These are phyloP conservation scores for Boletus edulis DNA, from an alignment of 768 basidiomycete genomes.

Conservation along the genomic window DNA sequence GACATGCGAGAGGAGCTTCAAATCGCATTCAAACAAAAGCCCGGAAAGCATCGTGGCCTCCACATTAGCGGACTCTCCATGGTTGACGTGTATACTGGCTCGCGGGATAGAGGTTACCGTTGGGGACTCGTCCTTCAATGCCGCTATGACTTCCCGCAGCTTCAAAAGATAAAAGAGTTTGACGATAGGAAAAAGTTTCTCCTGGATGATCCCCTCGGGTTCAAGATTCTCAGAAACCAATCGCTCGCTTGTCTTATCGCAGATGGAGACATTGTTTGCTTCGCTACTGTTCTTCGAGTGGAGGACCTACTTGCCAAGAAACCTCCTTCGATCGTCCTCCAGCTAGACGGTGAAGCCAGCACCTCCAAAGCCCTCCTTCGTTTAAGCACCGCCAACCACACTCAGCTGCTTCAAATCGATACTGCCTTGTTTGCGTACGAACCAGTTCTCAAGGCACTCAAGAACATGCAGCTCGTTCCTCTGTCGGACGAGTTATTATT, in stretches of 20 bases:
- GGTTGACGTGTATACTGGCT: slow-evolving; percentile 37
- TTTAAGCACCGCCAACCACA: slow-evolving; percentile 35
- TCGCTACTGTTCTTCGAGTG: slow-evolving; percentile 54
- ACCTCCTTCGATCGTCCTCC: slow-evolving; percentile 52
- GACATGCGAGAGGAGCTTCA: slow-evolving; percentile 60
- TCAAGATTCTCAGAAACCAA: slow-evolving; percentile 49
- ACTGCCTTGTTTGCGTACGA: slow-evolving; percentile 63
- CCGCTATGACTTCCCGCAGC: slow-evolving; percentile 35
- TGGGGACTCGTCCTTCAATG: slow-evolving; percentile 46
- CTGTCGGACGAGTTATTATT: slow-evolving; percentile 52
- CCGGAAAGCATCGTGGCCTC: slow-evolving; percentile 40
- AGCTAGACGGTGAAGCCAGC: slow-evolving; percentile 47
- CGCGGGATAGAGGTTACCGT: slow-evolving; percentile 28
- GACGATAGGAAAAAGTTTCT: slow-evolving; percentile 40
- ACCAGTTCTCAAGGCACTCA: slow-evolving; percentile 58
- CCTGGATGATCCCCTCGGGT: slow-evolving; percentile 33
- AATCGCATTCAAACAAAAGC: slow-evolving; percentile 40
- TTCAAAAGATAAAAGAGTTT: slow-evolving; percentile 23
- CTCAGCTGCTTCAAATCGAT: slow-evolving; percentile 57
- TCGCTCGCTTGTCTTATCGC: slow-evolving; percentile 54
- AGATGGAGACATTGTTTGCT: slow-evolving; percentile 47
- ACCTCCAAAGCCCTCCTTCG: slow-evolving; percentile 39
- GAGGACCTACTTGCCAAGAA: slow-evolving; percentile 47
- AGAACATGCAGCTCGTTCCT: slow-evolving; percentile 45
- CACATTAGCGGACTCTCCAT: slow-evolving; percentile 38